A percentile compares a stretch with the other conserved stretches of the same genome.
These are phyloP conservation scores for Wickerhamiella brachini DNA, from an alignment of 805 yeast genomes.

Conservation along the genomic window DNA sequence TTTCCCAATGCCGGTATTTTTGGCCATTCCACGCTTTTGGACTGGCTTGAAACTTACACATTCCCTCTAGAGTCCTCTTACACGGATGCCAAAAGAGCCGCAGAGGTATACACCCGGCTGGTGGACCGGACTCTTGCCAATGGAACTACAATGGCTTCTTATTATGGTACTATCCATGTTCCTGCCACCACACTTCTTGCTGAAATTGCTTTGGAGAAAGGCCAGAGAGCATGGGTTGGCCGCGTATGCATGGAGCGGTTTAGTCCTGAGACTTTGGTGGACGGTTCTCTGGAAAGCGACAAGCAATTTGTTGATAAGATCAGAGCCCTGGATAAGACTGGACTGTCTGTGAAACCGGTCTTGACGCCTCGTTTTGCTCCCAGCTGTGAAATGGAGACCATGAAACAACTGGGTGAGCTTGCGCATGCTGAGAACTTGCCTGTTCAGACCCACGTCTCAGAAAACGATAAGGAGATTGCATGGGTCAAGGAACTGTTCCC, in stretches of 20 bases:
- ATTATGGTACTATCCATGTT: conserved; percentile 78
- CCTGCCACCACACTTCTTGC: conserved; percentile 67
- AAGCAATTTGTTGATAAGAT: conserved; percentile 44
- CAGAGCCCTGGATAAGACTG: conserved; percentile 36
- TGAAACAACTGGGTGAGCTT: conserved; percentile 49
- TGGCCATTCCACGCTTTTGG: conserved; percentile 69
- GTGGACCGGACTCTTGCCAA: conserved; percentile 53
- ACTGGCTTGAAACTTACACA: conserved; percentile 81
- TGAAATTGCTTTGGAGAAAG: conserved; percentile 45
- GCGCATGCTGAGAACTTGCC: conserved; percentile 38
- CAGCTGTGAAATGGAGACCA: conserved; percentile 51
- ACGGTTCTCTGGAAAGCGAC: conserved; percentile 42
- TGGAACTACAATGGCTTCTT: conserved; percentile 89
- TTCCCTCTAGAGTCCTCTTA: conserved; percentile 76
- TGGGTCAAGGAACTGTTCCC: conserved; percentile 69
- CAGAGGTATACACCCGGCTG: conserved; percentile 48
- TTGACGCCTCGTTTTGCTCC: conserved; percentile 93
- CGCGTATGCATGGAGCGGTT: conserved; percentile 88
- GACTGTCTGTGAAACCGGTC: conserved; percentile 50
- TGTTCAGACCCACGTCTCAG: conserved; percentile 85
- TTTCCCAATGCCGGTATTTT: conserved; percentile 75
- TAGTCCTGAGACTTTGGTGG: conserved; percentile 51
- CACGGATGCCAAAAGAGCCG: conserved; percentile 39
- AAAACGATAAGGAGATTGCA: conserved; percentile 58
- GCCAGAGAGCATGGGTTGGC: conserved; percentile 86